phyloP scores from a whole-genome alignment of 2,329 filamentous ascomycete species.

The Dactylellina parvicollis region DNA sequence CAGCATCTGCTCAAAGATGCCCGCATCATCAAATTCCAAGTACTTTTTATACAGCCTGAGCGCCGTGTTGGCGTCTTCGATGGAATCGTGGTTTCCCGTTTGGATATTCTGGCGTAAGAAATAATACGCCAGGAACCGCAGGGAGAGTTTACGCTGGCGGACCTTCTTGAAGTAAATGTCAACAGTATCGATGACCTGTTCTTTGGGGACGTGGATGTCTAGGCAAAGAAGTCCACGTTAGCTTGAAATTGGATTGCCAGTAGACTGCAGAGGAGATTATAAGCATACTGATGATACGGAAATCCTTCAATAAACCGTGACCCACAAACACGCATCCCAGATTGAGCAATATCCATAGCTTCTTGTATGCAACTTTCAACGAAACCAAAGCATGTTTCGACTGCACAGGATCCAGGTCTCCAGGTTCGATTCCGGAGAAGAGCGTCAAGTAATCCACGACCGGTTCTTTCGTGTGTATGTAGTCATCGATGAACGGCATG shows the following conservation, averaged over 20 bases:
- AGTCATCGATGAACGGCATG: slow-evolving; percentile 93
- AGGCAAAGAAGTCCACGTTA: background rate
- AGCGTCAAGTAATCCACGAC: slow-evolving; percentile 95
- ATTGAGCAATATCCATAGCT: slow-evolving; percentile 95
- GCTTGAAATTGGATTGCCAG: background rate
- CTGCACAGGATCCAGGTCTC: slow-evolving; percentile 82
- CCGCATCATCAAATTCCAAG: slow-evolving; percentile 85
- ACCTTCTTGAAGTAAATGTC: slow-evolving; percentile 86
- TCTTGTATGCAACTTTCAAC: slow-evolving; percentile 94
- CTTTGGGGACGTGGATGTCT: slow-evolving; percentile 87
- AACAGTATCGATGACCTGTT: slow-evolving; percentile 93
- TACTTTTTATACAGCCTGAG: slow-evolving; percentile 89
- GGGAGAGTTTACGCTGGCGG: slow-evolving; percentile 81
- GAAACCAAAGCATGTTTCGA: slow-evolving; percentile 84
- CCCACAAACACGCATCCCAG: slow-evolving; percentile 93
- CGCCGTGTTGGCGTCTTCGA: slow-evolving; percentile 92
- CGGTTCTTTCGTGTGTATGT: slow-evolving; percentile 87
- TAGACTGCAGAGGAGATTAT: background rate
- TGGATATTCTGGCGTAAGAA: slow-evolving; percentile 95
- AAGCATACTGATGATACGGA: slow-evolving; percentile 80
- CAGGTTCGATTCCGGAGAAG: slow-evolving; percentile 87
- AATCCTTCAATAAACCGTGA: slow-evolving; percentile 92
- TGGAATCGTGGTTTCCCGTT: slow-evolving; percentile 88
- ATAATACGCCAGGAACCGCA: slow-evolving; percentile 91
- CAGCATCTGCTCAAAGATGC: slow-evolving; percentile 82